phyloP scores from a whole-genome alignment of 2,329 filamentous ascomycete genomes.

The Graphilbum sp. region DNA sequence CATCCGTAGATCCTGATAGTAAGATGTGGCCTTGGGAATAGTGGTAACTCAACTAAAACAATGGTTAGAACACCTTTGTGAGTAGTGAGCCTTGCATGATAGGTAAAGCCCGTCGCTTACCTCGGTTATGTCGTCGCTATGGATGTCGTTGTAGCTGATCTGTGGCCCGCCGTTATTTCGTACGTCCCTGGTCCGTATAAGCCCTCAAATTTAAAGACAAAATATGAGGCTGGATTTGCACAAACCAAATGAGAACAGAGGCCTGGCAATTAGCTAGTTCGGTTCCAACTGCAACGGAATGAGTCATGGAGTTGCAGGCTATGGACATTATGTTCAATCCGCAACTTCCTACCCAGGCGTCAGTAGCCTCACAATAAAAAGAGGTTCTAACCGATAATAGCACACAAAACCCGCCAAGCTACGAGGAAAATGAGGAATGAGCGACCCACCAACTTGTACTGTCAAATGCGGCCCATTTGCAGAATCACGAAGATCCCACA shows the following conservation, averaged over 20 bases:
- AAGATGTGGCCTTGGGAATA: slow-evolving; percentile 43
- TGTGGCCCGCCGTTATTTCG: slow-evolving; percentile 29
- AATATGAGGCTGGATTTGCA: too few species aligned
- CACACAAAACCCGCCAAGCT: too few species aligned
- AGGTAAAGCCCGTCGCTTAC: slow-evolving; percentile 14
- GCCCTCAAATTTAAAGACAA: slow-evolving; percentile 39
- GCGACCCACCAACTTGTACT: slow-evolving; percentile 20
- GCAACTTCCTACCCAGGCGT: slow-evolving; percentile 7
- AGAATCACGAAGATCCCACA: slow-evolving; percentile 46
- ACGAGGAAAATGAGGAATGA: not conserved
- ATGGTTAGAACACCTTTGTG: too few species aligned
- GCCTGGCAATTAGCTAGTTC: slow-evolving; percentile 50
- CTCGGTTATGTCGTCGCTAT: slow-evolving; percentile 53
- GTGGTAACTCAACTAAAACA: slow-evolving; percentile 38
- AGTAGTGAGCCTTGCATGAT: too few species aligned
- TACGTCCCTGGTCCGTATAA: slow-evolving; percentile 33
- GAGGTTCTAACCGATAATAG: too few species aligned
- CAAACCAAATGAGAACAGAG: slow-evolving; percentile 43
- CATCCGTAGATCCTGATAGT: slow-evolving; percentile 65
- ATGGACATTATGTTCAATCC: slow-evolving; percentile 39
- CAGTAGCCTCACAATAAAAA: not conserved
- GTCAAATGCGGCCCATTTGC: slow-evolving; percentile 21
- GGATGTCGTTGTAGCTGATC: slow-evolving; percentile 44
- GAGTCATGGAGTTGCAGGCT: slow-evolving; percentile 38
- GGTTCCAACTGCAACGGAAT: slow-evolving; percentile 54